Percentiles rank a stretch among this genome's conserved stretches.
Conservation (phyloP, 192 early-diverging fungal species). For the Fimicolochytrium jonesii region DNA sequence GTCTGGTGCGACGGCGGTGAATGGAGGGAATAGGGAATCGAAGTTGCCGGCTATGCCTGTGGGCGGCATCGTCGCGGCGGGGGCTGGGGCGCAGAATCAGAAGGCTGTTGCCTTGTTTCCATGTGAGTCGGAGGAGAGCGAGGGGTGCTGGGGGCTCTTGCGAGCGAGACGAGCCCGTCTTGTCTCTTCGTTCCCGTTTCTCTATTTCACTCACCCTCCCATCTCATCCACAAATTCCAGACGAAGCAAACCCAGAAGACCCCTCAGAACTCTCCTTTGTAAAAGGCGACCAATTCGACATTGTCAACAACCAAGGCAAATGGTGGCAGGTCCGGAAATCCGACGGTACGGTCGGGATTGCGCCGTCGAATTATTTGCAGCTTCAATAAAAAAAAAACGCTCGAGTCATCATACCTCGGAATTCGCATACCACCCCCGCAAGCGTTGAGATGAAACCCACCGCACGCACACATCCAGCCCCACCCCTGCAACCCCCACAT, state of each 20-base stretch:
- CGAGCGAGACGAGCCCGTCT: too few species aligned
- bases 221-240: slow-evolving; percentile 20
- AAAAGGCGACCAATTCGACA: slow-evolving; percentile 83
- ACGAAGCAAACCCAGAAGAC: slow-evolving; percentile 86
- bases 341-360: slow-evolving; percentile 80
- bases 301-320: slow-evolving; percentile 88
- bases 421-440: too few species aligned
- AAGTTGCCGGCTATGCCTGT: neutral
- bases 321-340: slow-evolving; percentile 93
- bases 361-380: slow-evolving; percentile 78
- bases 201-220: neutral
- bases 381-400: too few species aligned
- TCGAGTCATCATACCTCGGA: too few species aligned
- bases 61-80: neutral
- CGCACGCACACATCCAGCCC: too few species aligned
- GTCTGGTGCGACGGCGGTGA: neutral
- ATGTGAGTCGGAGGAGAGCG: slow-evolving; percentile 20
- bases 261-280: slow-evolving; percentile 84
- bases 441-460: too few species aligned
- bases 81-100: neutral
- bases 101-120: slow-evolving; percentile 12
- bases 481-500: too few species aligned
- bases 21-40: neutral
- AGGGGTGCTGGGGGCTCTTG: too few species aligned
- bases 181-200: neutral